phyloP scores from a whole-genome alignment of 2,329 filamentous ascomycete species.

The Tricladium varicosporioides region DNA sequence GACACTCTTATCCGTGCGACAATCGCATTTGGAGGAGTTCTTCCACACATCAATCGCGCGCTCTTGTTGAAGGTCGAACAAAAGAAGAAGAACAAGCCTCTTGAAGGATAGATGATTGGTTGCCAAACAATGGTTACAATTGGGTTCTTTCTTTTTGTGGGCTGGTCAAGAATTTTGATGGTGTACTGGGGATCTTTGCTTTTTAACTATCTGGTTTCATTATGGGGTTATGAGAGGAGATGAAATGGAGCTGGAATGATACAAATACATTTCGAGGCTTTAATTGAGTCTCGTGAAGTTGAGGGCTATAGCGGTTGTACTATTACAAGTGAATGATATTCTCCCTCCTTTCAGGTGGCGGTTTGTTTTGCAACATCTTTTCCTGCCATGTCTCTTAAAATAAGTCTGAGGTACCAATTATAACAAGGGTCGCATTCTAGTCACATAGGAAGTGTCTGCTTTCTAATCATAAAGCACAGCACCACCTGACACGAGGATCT shows the following conservation, averaged over 20 bases:
- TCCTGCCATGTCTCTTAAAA: too few species aligned
- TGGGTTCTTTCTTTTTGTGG: constrained; percentile 15
- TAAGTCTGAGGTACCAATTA: too few species aligned
- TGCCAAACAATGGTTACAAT: constrained; percentile 7
- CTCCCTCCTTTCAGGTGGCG: constrained; percentile 1
- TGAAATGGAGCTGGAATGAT: constrained; percentile 8
- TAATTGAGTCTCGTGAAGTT: background rate
- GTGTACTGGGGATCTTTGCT: constrained; percentile 23
- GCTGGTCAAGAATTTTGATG: constrained; percentile 12
- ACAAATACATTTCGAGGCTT: constrained; percentile 13
- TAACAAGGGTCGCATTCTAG: too few species aligned
- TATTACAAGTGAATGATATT: constrained; percentile 9
- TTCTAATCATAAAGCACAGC: too few species aligned
- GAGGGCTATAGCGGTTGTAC: constrained; percentile 13
- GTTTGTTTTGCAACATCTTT: background rate
- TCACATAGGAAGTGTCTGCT: too few species aligned
- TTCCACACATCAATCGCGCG: constrained; percentile 98
- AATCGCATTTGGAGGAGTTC: constrained; percentile 96
- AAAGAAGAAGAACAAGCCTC: constrained; percentile 80
- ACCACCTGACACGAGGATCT: too few species aligned
- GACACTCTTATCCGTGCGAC: constrained; percentile 97
- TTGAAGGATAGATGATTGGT: constrained; percentile 35
- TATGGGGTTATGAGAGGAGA: constrained; percentile 22
- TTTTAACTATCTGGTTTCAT: constrained; percentile 11
- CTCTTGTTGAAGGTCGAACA: constrained; percentile 94